These are phyloP conservation scores for Fusarium avenaceum DNA, from an alignment of 2,329 filamentous ascomycete species.

Conservation along the genomic window DNA sequence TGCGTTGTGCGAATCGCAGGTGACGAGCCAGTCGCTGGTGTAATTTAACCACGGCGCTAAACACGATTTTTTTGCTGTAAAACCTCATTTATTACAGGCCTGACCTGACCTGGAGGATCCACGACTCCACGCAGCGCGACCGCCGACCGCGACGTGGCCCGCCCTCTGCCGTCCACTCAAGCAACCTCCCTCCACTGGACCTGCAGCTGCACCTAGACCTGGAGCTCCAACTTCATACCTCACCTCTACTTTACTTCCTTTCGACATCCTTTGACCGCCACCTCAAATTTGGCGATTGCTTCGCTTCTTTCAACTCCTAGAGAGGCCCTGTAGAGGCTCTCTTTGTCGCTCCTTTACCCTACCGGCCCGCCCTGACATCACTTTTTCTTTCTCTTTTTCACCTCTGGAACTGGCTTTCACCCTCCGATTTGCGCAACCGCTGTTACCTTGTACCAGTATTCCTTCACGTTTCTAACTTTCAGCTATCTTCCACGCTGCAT, in stretches of 20 bases:
- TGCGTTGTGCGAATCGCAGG: conserved; percentile 20
- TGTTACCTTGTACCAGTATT: conserved; percentile 21
- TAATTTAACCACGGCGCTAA: conserved; percentile 37
- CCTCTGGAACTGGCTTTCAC: conserved; percentile 1
- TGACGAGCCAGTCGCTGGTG: conserved; percentile 18
- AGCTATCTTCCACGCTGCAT: conserved; percentile 13
- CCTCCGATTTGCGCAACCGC: conserved; percentile 26
- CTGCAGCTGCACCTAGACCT: not conserved
- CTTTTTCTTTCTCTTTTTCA: conserved; percentile 27
- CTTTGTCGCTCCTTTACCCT: conserved; percentile 29
- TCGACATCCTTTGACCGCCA: conserved; percentile 32
- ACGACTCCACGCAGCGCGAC: conserved; percentile 27
- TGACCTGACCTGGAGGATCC: conserved; percentile 27
- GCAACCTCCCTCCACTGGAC: not conserved
- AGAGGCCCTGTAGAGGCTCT: conserved; percentile 28
- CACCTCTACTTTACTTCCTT: conserved; percentile 26
- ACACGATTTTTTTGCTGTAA: conserved; percentile 17
- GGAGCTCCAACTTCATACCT: conserved; percentile 6
- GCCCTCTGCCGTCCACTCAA: conserved; percentile 31
- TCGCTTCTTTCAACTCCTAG: conserved; percentile 25
- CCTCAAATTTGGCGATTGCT: conserved; percentile 36
- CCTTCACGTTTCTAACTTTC: conserved; percentile 21
- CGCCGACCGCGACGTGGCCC: conserved; percentile 48
- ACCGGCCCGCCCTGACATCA: conserved; percentile 14
- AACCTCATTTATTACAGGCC: conserved; percentile 35